A percentile compares a stretch with the other conserved stretches of the same genome.
phyloP scores from a whole-genome alignment of 495 filamentous ascomycete genomes.

The Tetracladium setigerum region DNA sequence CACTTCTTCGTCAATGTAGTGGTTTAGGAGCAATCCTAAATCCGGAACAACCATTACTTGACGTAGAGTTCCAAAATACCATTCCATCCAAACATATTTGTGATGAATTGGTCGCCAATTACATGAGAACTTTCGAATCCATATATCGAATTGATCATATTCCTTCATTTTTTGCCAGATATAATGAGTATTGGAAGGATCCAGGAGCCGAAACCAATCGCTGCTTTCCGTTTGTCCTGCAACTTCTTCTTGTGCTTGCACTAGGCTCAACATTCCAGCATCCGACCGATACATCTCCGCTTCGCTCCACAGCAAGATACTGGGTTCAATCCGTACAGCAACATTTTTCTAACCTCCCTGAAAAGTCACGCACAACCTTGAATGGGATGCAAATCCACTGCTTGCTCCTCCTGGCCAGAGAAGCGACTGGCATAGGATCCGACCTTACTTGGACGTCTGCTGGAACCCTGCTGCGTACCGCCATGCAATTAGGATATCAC shows the following conservation, averaged over 20 bases:
- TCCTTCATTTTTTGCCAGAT: slow-evolving; percentile 40
- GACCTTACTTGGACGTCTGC: slow-evolving; percentile 54
- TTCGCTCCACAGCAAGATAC: slow-evolving; percentile 43
- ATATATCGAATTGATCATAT: slow-evolving; percentile 49
- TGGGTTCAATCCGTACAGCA: slow-evolving; percentile 59
- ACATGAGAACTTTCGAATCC: slow-evolving; percentile 38
- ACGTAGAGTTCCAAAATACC: slow-evolving; percentile 6
- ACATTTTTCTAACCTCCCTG: slow-evolving; percentile 47
- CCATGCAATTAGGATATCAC: slow-evolving; percentile 56
- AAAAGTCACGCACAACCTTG: slow-evolving; percentile 47
- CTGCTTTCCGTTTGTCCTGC: slow-evolving; percentile 37
- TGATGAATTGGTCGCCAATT: slow-evolving; percentile 37
- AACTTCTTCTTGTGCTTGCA: slow-evolving; percentile 57
- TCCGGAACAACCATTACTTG: slow-evolving; percentile 7
- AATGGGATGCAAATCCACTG: slow-evolving; percentile 50
- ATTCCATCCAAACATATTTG: slow-evolving; percentile 40
- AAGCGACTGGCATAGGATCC: slow-evolving; percentile 44
- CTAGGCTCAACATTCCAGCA: slow-evolving; percentile 52
- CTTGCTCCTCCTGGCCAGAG: slow-evolving; percentile 49
- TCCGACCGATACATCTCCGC: slow-evolving; percentile 25
- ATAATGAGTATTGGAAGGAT: slow-evolving; percentile 31
- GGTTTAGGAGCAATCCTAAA: slow-evolving; percentile 3
- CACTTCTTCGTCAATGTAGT: too few relatives aligned
- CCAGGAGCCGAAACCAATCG: slow-evolving; percentile 17
- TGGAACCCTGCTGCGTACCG: slow-evolving; percentile 48